Conservation (phyloP, 2,329 filamentous ascomycete species). For the Aspergillus sp. region DNA sequence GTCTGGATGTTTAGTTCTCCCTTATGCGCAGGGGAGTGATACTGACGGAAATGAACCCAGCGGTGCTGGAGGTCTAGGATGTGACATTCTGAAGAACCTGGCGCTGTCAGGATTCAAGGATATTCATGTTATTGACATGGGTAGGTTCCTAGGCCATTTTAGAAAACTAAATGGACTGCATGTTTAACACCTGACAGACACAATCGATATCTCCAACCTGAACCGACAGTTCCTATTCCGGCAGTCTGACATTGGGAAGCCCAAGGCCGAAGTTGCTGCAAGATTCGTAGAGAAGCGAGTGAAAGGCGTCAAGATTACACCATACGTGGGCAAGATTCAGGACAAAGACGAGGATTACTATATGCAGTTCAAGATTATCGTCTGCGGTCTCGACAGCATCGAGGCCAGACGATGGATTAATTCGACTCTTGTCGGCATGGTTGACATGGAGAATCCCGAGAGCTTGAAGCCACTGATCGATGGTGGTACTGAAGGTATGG, state of each 20-base stretch:
- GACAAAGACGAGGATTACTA: conserved; percentile 96
- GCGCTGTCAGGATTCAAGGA: conserved; percentile 92
- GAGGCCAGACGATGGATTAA: conserved; percentile 99
- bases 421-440: conserved; percentile 80
- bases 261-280: conserved; percentile 88
- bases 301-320: conserved; percentile 82
- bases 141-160: conserved; percentile 39
- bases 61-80: conserved; percentile 87
- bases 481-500: conserved; percentile 77
- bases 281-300: conserved; percentile 84
- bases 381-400: conserved; percentile 93
- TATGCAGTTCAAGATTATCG: conserved; percentile 87
- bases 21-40: no score
- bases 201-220: conserved; percentile 95
- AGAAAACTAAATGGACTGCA: no score
- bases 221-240: conserved; percentile 98
- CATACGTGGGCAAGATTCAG: conserved; percentile 90
- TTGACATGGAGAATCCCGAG: conserved; percentile 73
- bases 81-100: conserved; percentile 93
- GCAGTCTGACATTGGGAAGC: conserved; percentile 80
- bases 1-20: conserved; percentile 17
- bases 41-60: conserved; percentile 43
- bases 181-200: conserved; percentile 50
- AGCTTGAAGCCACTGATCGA: conserved; percentile 90
- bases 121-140: conserved; percentile 99